Conservation (phyloP, 2,329 filamentous ascomycete species). For the Stachybotrys chartarum region DNA sequence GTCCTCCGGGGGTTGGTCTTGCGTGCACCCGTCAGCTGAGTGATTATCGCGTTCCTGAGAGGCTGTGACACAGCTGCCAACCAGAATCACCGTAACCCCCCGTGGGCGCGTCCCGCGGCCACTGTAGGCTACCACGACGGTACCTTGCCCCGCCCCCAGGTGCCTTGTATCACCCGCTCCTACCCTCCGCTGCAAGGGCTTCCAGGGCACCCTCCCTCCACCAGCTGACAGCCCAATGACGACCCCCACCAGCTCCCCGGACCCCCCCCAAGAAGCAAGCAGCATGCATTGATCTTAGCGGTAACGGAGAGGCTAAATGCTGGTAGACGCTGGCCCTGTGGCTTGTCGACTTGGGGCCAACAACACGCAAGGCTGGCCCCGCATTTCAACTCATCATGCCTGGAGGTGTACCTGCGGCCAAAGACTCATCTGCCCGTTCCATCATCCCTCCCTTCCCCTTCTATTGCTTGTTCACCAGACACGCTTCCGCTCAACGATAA, state of each 20-base stretch:
- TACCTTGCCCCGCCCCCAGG: not conserved
- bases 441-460: not conserved
- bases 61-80: not conserved
- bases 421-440: not conserved
- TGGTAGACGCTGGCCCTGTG: too few species aligned
- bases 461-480: not conserved
- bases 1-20: not conserved
- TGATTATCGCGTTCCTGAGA: not conserved
- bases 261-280: not conserved
- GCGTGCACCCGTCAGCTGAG: not conserved
- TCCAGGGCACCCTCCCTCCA: not conserved
- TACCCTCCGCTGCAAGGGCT: not conserved
- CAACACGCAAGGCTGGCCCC: not conserved
- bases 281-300: not conserved
- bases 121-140: not conserved
- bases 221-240: not conserved
- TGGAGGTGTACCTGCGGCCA: not conserved
- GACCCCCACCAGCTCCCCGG: not conserved
- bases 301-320: too few species aligned
- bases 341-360: not conserved
- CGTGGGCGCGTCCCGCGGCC: not conserved
- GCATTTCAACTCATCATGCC: not conserved
- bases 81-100: too few species aligned
- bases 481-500: constrained; percentile 8
- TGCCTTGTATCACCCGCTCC: too few species aligned